Evolutionary conservation across 2,329 filamentous ascomycete species (phyloP), one percentile per base, ranked within the genome.

Genomic region (Helotiales sp.): DNA sequence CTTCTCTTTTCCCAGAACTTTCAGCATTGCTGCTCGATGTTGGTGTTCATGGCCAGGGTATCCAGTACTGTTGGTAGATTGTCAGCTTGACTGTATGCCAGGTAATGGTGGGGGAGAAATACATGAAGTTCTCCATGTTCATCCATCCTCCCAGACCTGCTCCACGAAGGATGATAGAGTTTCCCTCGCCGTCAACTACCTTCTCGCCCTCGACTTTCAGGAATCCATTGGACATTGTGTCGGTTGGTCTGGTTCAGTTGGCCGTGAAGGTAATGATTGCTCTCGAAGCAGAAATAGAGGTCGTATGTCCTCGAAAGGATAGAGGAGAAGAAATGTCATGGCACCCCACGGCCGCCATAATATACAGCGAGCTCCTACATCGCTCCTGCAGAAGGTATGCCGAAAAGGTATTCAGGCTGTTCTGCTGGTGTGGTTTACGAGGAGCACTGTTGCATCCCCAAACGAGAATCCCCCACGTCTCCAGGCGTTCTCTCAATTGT

Each of bases 61-160:
- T n/a, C 84, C 84, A 1, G 80, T 84, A 62, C 58, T 61, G 15
- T n/a, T 40, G 19, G 44, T 8, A 31, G 34, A 29, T 51, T 33
- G 46, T 30, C 22, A 22, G 53, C 29, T 27, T 12, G 48, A 51
- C 50, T 33, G 15, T 3, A 34, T 36, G 13, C 15, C 12, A 15
- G 50, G 17, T 17, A 12, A 31, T 19, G 27, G 2, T 44, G 27
- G 22, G 9, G 22, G 9, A 44, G 40, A n/a, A 9, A 19, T 50
- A 54, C 44, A 86, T 85, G 74, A 86, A 86, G 68, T 85, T 85
- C 69, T 84, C 81, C 79, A 83, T 83, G 56, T 76, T 76, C 71
- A 77, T 74, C 73, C 73, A 76, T 58, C 75, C 75, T 40, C 72
- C 74, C 10, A 76, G 49, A 34, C 69, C 73, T n/a, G 74, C 70